phyloP scores from a whole-genome alignment of 805 yeast species.

The Myxozyma neotropica region DNA sequence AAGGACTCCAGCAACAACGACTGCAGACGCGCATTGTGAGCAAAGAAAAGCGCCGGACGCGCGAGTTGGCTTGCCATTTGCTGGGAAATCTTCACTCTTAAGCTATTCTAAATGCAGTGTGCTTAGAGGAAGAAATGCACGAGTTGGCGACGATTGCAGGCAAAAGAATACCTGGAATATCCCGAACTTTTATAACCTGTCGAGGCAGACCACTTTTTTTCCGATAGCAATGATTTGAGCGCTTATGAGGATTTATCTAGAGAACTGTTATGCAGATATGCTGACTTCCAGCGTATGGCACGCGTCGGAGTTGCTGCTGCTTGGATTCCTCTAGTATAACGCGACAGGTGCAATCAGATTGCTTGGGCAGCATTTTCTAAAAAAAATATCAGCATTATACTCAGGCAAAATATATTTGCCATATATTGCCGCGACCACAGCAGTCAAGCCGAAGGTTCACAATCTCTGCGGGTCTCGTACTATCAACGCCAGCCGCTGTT shows the following conservation, averaged over 20 bases:
- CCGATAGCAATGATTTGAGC: background rate
- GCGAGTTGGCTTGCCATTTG: slow-evolving; percentile 22
- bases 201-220: slow-evolving; percentile 10
- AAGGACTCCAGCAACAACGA: background rate
- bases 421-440: no score
- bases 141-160: no score
- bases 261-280: background rate
- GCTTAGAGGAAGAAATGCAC: no score
- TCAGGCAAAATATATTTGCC: no score
- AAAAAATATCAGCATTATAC: no score
- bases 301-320: background rate
- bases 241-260: background rate
- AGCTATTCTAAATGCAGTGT: no score
- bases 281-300: background rate
- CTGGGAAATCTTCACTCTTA: background rate
- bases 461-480: no score
- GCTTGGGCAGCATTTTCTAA: no score
- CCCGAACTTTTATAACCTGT: background rate
- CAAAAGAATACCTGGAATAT: no score
- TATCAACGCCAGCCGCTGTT: no score
- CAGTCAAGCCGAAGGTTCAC: no score
- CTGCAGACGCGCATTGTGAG: slow-evolving; percentile 20
- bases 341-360: no score
- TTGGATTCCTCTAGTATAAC: background rate
- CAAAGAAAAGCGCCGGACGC: slow-evolving; percentile 26